Evolutionary conservation across 768 basidiomycete species (phyloP), one percentile per base, ranked within the genome.

Genomic region (Boletus pseudopeckii): DNA sequence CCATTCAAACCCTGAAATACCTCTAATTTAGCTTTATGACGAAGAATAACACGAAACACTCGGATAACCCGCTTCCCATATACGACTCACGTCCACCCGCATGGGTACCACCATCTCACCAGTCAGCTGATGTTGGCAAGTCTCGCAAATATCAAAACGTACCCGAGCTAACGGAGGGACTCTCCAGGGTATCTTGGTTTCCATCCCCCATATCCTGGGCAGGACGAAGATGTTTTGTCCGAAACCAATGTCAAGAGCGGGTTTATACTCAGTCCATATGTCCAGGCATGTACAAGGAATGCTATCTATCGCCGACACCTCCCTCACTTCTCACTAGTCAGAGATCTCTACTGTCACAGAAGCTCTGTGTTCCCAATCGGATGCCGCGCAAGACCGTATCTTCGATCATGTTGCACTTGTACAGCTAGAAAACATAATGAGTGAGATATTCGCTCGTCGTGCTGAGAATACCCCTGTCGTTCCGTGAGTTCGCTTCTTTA

Each of bases 211-310:
- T 78, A 80, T 38, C 81, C 85, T 17, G 79, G 81, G 6, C 87
- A 90, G 65, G 84, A 86, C 51, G 90, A 92, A 66, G 90, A 91
- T 60, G 63, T 80, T 2, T 71, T 93, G 40, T 83, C 87, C 0
- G 80, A 83, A 40, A 57, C 64, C 1, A 85, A 83, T 59, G 77
- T 92, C 33, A 83, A 83, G 72, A 78, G 78, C 64, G 91, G 91
- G 1, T 84, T 86, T 55, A 64, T 71, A 13, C 71, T 85, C 24
- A 64, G 70, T 6, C 72, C 75, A 14, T 75, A 81, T 28, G 83
- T 91, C 40, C 73, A 79, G 33, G 90, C 90, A 63, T 58, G 83
- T 70, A 22, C 10, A 32, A 43, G 11, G 39, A 32, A n/a, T 11
- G 13, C 28, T 15, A 2, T 11, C 40, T 28, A 20, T 42, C 48